phyloP scores from a whole-genome alignment of 768 basidiomycete genomes.

The Clitopilus hobsonii region DNA sequence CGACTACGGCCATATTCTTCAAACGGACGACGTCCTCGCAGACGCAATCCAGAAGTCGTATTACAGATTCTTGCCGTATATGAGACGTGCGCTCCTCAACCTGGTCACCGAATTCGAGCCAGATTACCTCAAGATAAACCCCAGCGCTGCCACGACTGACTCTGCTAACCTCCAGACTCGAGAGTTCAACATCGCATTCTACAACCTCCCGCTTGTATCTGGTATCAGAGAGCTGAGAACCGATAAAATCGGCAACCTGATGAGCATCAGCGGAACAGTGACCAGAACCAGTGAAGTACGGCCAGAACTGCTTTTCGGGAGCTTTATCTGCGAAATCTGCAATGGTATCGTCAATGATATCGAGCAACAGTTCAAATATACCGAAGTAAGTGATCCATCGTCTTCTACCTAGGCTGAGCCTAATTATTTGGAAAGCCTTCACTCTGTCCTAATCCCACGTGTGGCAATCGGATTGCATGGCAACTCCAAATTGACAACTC shows the following conservation, averaged over 20 bases:
- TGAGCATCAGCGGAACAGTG: constrained; percentile 95
- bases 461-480: constrained; percentile 88
- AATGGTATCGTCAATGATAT: constrained; percentile 84
- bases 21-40: constrained; percentile 89
- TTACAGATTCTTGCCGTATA: constrained; percentile 93
- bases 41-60: constrained; percentile 93
- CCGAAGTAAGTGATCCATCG: constrained; percentile 58
- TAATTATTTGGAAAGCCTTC: constrained; percentile 55
- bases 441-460: constrained; percentile 91
- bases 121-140: constrained; percentile 92
- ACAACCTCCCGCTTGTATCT: constrained; percentile 88
- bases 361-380: constrained; percentile 99
- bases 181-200: constrained; percentile 94
- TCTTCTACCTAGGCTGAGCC: constrained; percentile 2
- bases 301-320: constrained; percentile 90
- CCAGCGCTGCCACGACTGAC: constrained; percentile 80
- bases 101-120: constrained; percentile 88
- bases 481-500: constrained; percentile 93
- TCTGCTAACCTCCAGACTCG: constrained; percentile 87
- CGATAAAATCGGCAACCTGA: constrained; percentile 89
- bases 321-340: constrained; percentile 90
- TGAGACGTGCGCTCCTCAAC: constrained; percentile 86
- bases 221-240: constrained; percentile 93
- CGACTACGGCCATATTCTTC: constrained; percentile 87
- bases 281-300: constrained; percentile 97